phyloP scores from a whole-genome alignment of 352 stramenopile species.

The Stramenopiles sp. region DNA sequence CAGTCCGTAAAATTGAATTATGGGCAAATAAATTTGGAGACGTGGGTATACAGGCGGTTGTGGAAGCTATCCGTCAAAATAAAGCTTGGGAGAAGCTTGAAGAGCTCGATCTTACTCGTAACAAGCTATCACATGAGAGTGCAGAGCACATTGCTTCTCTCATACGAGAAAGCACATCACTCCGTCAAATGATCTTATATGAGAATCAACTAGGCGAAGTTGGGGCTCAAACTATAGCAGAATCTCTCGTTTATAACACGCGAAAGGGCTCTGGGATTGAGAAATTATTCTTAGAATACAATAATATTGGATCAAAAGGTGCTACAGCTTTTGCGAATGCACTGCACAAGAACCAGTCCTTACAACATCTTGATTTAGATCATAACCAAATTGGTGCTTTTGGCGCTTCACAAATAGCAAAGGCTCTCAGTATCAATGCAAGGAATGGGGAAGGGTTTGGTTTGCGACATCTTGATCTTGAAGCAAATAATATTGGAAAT shows the following conservation, averaged over 20 bases:
- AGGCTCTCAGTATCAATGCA: neutral
- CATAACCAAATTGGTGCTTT: constrained; percentile 5
- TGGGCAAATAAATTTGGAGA: constrained; percentile 2
- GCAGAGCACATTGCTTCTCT: neutral
- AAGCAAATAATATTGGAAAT: constrained; percentile 6
- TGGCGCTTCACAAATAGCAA: neutral
- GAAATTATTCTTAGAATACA: constrained; percentile 7
- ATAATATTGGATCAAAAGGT: neutral
- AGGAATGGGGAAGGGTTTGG: neutral
- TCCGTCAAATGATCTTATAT: neutral
- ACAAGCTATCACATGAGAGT: neutral
- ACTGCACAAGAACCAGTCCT: neutral
- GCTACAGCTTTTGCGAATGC: constrained; percentile 2
- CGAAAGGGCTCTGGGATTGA: no score
- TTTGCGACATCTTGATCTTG: constrained; percentile 4
- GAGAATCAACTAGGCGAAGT: neutral
- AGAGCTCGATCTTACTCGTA: neutral
- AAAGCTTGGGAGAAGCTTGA: no score
- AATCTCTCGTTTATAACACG: neutral
- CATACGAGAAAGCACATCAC: constrained; percentile 2
- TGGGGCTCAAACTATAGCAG: constrained; percentile 2
- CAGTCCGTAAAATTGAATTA: constrained; percentile 4
- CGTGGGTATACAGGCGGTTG: neutral
- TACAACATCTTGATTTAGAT: constrained; percentile 1
- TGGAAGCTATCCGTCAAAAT: neutral